phyloP scores from a whole-genome alignment of 148 eudicot genomes.

The Rhododendron williamsianum region DNA sequence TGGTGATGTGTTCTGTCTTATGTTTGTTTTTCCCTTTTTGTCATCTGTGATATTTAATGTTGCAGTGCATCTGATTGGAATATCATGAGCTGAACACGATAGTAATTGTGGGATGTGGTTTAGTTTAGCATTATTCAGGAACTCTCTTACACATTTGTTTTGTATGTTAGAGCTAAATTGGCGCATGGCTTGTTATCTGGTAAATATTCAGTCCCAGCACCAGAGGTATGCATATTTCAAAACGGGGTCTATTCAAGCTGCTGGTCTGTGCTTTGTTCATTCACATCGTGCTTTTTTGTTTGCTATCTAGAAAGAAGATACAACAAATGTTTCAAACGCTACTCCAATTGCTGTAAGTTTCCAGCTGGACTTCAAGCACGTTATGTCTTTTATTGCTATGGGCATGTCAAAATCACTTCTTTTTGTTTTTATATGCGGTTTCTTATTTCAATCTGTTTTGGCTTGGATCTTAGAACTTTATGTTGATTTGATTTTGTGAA shows the following conservation, averaged over 20 bases:
- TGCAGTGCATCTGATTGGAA: background rate
- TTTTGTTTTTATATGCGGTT: background rate
- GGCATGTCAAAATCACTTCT: background rate
- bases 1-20: background rate
- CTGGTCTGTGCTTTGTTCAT: background rate
- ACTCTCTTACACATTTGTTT: background rate
- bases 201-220: conserved; percentile 67
- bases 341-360: conserved; percentile 28
- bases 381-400: background rate
- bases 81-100: background rate
- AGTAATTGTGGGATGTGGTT: background rate
- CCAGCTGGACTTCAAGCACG: background rate
- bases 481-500: background rate
- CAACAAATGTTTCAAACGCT: conserved; percentile 23
- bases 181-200: conserved; percentile 94
- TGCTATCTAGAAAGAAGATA: conserved; percentile 27
- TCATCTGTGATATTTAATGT: background rate
- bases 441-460: background rate
- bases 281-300: background rate
- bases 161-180: conserved; percentile 60
- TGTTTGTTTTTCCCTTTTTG: background rate
- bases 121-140: background rate
- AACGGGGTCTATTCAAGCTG: background rate
- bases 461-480: background rate
- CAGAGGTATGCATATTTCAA: conserved; percentile 47